Evolutionary conservation across 1,284 basidiomycete species (phyloP).

Genomic region (Apiotrichum mycotoxinovorans): DNA sequence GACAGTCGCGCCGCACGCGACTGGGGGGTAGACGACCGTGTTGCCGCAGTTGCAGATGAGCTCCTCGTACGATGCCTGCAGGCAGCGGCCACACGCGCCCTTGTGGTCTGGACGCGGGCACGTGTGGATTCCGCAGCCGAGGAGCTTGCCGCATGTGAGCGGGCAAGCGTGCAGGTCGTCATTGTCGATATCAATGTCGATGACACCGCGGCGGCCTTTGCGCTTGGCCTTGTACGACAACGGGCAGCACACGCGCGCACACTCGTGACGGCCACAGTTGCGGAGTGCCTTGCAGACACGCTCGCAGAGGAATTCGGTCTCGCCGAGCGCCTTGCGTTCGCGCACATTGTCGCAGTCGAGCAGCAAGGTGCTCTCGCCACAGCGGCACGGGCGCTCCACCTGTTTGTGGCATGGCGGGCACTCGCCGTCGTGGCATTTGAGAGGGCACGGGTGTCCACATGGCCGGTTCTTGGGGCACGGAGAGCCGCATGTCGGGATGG

Average conservation of each 20-base stretch:
- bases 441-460: conserved; percentile 66
- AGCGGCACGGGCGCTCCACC: conserved; percentile 71
- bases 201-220: conserved; percentile 54
- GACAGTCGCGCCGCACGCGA: conserved; percentile 64
- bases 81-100: conserved; percentile 72
- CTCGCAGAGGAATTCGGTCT: conserved; percentile 68
- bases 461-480: conserved; percentile 64
- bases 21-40: conserved; percentile 65
- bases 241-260: conserved; percentile 77
- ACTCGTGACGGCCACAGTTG: conserved; percentile 74
- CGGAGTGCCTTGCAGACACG: conserved; percentile 68
- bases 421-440: conserved; percentile 53
- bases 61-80: conserved; percentile 86
- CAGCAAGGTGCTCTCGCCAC: conserved; percentile 64
- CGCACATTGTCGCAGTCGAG: conserved; percentile 50
- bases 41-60: conserved; percentile 74
- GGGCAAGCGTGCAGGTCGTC: conserved; percentile 69
- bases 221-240: conserved; percentile 66
- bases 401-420: conserved; percentile 72
- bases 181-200: conserved; percentile 21
- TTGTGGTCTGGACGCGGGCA: conserved; percentile 74
- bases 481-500: conserved; percentile 71
- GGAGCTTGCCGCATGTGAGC: conserved; percentile 66
- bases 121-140: conserved; percentile 71
- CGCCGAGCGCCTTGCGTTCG: conserved; percentile 42